These are phyloP conservation scores for Globisporangium parvum DNA, from an alignment of 352 stramenopile genomes.

Conservation along the genomic window DNA sequence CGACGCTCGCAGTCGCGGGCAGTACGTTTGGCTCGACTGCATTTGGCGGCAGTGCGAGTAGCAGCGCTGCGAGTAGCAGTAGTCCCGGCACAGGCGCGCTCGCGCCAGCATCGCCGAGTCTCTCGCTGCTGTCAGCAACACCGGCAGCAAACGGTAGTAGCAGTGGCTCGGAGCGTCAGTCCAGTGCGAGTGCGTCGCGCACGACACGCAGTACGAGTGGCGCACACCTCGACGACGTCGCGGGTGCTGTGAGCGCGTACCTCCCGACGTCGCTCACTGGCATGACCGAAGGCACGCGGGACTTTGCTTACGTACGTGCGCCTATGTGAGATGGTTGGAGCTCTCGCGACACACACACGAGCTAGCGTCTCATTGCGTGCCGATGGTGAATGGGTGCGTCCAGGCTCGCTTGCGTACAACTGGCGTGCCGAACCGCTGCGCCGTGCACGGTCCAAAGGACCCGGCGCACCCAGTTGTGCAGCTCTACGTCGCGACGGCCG, in stretches of 20 bases:
- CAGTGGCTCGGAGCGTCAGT: background rate
- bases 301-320: constrained; percentile 75
- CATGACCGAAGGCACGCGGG: constrained; percentile 80
- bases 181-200: constrained; percentile 11
- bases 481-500: constrained; percentile 72
- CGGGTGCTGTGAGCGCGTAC: constrained; percentile 64
- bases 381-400: constrained; percentile 6
- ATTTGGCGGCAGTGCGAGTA: constrained; percentile 21
- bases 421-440: constrained; percentile 70
- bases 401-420: constrained; percentile 67
- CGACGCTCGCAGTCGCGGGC: constrained; percentile 64
- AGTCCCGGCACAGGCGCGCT: constrained; percentile 1
- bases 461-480: constrained; percentile 42
- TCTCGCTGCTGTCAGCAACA: background rate
- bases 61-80: constrained; percentile 7
- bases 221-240: constrained; percentile 62
- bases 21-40: constrained; percentile 48
- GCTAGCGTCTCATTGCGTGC: too few relatives aligned
- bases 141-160: background rate
- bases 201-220: constrained; percentile 28
- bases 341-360: too few relatives aligned
- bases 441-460: constrained; percentile 69
- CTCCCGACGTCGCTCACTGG: constrained; percentile 69
- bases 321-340: too few relatives aligned
- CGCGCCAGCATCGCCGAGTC: constrained; percentile 2